These are phyloP conservation scores for Scenedesmus sp. DNA, from an alignment of 163 green algal genomes.

Conservation along the genomic window DNA sequence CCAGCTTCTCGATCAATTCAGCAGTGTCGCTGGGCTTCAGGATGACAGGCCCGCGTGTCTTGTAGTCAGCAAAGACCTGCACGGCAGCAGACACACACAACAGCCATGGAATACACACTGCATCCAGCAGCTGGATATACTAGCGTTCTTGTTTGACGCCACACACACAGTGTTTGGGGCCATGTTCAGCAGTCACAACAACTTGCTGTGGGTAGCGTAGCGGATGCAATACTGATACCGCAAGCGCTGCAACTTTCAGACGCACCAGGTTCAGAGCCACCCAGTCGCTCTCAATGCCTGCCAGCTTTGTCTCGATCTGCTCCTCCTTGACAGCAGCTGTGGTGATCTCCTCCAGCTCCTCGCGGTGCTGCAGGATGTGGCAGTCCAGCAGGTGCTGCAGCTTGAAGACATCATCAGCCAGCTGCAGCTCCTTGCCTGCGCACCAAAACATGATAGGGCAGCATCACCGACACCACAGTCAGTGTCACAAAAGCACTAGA, in stretches of 20 bases:
- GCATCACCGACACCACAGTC: neutral
- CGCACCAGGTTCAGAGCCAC: constrained; percentile 69
- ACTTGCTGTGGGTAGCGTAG: neutral
- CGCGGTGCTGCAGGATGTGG: constrained; percentile 79
- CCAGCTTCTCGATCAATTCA: constrained; percentile 96
- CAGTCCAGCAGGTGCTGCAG: constrained; percentile 92
- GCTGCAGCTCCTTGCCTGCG: constrained; percentile 75
- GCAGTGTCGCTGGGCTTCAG: constrained; percentile 92
- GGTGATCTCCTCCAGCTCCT: constrained; percentile 93
- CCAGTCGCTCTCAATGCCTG: constrained; percentile 84
- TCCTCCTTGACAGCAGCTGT: constrained; percentile 92
- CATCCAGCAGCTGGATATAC: no score
- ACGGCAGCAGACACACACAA: neutral
- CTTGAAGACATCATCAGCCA: constrained; percentile 92
- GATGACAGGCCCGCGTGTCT: constrained; percentile 89
- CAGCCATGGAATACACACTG: no score
- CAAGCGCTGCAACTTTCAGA: no score
- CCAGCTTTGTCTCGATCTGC: constrained; percentile 92
- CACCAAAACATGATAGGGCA: neutral
- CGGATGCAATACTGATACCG: neutral
- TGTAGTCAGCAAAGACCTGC: constrained; percentile 90
- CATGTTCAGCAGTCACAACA: no score
- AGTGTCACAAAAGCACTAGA: neutral
- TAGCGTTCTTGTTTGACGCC: no score
- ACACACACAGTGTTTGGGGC: no score